phyloP scores from a whole-genome alignment of 163 green algal genomes.

The Coccomyxa subellipsoidea region DNA sequence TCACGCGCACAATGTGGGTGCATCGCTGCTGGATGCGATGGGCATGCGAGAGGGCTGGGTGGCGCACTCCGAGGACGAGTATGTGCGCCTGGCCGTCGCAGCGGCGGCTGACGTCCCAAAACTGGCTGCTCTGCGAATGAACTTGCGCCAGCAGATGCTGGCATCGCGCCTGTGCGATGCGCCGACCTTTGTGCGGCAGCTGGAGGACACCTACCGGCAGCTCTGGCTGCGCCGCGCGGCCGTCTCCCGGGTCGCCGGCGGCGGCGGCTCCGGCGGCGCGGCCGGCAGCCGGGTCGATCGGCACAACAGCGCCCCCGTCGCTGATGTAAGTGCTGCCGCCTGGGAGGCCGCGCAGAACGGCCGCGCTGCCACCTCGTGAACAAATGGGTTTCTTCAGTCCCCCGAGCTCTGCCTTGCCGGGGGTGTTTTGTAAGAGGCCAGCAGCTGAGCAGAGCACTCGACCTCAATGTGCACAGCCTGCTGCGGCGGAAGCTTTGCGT shows the following conservation, averaged over 20 bases:
- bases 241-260: neutral
- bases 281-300: neutral
- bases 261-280: too few relatives aligned
- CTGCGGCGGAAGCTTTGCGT: too few relatives aligned
- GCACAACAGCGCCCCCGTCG: neutral
- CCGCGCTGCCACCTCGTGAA: neutral
- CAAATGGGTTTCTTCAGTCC: neutral
- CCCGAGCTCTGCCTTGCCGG: neutral
- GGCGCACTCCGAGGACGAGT: slow-evolving; percentile 70
- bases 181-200: slow-evolving; percentile 28
- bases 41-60: slow-evolving; percentile 77
- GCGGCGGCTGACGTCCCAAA: slow-evolving; percentile 46
- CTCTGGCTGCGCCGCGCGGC: slow-evolving; percentile 34
- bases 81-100: slow-evolving; percentile 66
- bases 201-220: slow-evolving; percentile 51
- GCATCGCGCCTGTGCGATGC: slow-evolving; percentile 76
- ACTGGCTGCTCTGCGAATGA: slow-evolving; percentile 62
- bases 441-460: too few relatives aligned
- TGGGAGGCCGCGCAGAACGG: neutral
- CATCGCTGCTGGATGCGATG: slow-evolving; percentile 78
- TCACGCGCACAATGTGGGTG: slow-evolving; percentile 96
- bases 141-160: slow-evolving; percentile 78
- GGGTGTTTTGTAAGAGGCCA: neutral
- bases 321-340: neutral
- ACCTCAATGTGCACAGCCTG: too few relatives aligned